These are phyloP conservation scores for Withania somnifera DNA, from an alignment of 305 asterid species.

Conservation along the genomic window DNA sequence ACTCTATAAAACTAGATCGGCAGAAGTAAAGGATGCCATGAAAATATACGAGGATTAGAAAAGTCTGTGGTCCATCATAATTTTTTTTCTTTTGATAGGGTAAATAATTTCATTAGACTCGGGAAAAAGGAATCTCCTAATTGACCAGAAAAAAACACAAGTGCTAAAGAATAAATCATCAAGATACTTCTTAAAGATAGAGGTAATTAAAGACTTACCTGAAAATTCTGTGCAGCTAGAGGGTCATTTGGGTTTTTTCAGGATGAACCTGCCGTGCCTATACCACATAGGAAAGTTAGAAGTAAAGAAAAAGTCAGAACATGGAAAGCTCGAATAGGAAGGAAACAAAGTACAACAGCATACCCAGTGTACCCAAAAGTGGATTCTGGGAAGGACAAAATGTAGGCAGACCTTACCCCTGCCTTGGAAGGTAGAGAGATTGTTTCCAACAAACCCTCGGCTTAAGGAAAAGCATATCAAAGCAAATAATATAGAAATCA, in stretches of 20 bases:
- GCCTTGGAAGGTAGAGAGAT: too few relatives aligned
- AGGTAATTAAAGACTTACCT: slow-evolving; percentile 13
- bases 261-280: slow-evolving; percentile 99
- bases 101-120: too few relatives aligned
- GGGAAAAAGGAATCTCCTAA: not conserved
- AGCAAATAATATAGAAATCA: too few relatives aligned
- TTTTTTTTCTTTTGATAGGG: too few relatives aligned
- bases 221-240: slow-evolving; percentile 63
- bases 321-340: not conserved
- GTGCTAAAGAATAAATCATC: not conserved
- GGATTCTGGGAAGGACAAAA: too few relatives aligned
- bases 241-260: slow-evolving; percentile 97
- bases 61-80: too few relatives aligned
- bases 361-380: too few relatives aligned
- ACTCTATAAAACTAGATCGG: not conserved
- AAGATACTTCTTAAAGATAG: not conserved
- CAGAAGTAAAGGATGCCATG: not conserved
- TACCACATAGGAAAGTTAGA: slow-evolving; percentile 5
- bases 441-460: too few relatives aligned
- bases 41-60: not conserved
- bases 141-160: not conserved
- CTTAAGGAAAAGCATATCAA: too few relatives aligned
- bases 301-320: not conserved
- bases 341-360: too few relatives aligned
- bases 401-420: too few relatives aligned